Percentiles rank a stretch among this genome's conserved stretches.
These are phyloP conservation scores for Kwoniella mangroviensis DNA, from an alignment of 768 basidiomycete species.

Conservation along the genomic window DNA sequence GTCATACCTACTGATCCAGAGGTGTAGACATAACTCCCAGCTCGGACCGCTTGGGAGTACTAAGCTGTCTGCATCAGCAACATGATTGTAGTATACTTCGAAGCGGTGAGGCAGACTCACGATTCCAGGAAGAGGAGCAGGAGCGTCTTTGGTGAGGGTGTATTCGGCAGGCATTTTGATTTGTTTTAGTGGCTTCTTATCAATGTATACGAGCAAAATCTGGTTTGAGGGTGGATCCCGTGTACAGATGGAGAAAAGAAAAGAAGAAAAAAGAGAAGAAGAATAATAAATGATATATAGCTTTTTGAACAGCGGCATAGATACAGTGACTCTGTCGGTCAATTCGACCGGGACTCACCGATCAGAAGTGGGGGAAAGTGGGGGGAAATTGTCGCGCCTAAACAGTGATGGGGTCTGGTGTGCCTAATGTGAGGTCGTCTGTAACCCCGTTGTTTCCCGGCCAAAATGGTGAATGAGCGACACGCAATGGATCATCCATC, in stretches of 20 bases:
- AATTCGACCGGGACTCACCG: constrained; percentile 5
- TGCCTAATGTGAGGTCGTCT: background rate
- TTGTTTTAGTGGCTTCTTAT: background rate
- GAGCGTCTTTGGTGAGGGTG: constrained; percentile 48
- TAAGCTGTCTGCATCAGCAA: constrained; percentile 7
- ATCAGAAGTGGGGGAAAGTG: constrained; percentile 13
- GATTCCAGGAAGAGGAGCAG: constrained; percentile 48
- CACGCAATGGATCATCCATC: background rate
- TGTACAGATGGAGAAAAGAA: background rate
- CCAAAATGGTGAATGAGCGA: constrained; percentile 2
- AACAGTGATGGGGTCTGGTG: background rate
- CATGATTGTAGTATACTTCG: background rate
- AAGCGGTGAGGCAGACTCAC: constrained; percentile 24
- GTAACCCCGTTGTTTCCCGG: constrained; percentile 16
- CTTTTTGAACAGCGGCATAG: background rate
- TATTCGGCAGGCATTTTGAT: constrained; percentile 48
- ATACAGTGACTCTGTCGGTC: background rate
- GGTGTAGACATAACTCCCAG: constrained; percentile 51
- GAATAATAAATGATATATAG: background rate
- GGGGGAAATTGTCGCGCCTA: background rate
- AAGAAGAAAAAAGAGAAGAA: background rate
- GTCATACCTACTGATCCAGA: constrained; percentile 54
- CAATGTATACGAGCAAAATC: background rate
- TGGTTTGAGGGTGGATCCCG: too few relatives aligned
- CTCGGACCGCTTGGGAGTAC: constrained; percentile 54